phyloP scores from a whole-genome alignment of 1,284 basidiomycete genomes.

The Cystodermella granulosa region DNA sequence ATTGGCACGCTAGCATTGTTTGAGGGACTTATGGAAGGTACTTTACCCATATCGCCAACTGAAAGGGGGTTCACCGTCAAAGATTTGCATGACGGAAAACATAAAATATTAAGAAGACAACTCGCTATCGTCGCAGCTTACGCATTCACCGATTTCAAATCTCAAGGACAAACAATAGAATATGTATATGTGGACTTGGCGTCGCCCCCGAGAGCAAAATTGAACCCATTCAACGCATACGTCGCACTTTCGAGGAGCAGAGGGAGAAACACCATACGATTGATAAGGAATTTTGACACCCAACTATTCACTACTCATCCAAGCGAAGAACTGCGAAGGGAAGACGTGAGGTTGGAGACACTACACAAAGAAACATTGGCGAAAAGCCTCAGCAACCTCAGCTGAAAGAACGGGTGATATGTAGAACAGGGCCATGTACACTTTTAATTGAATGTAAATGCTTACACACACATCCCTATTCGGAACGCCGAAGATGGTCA shows the following conservation, averaged over 20 bases:
- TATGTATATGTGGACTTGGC: not conserved
- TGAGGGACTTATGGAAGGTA: not conserved
- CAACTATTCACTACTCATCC: constrained; percentile 24
- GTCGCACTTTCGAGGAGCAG: constrained; percentile 32
- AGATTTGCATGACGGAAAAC: not conserved
- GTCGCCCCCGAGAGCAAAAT: constrained; percentile 16
- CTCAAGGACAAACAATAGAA: not conserved
- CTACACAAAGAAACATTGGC: too few species aligned
- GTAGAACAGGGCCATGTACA: too few species aligned
- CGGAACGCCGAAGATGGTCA: too few species aligned
- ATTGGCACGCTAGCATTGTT: not conserved
- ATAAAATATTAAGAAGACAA: not conserved
- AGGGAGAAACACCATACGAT: constrained; percentile 22
- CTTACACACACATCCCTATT: too few species aligned
- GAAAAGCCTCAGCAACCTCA: too few species aligned
- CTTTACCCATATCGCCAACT: not conserved
- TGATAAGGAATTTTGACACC: constrained; percentile 29
- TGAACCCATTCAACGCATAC: too few species aligned
- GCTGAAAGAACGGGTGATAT: too few species aligned
- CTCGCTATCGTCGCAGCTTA: not conserved
- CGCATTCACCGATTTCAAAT: not conserved
- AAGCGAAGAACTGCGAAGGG: constrained; percentile 15
- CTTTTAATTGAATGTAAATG: too few species aligned
- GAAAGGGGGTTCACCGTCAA: not conserved
- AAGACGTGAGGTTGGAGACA: constrained; percentile 14